phyloP scores from a whole-genome alignment of 2,329 filamentous ascomycete species.

The Cladosporium colombiae region DNA sequence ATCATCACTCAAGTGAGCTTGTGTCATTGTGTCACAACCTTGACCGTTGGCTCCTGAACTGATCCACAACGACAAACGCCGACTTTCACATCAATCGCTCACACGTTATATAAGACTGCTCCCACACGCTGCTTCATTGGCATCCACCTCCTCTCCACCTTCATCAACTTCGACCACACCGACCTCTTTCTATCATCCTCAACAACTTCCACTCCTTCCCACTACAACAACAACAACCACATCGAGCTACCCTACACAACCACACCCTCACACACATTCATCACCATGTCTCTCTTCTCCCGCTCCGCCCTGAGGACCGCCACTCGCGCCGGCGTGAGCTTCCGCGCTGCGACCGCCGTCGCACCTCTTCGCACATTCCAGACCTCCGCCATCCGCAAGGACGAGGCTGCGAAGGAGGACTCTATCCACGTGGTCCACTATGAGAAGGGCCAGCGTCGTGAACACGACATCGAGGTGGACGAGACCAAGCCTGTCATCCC shows the following conservation, averaged over 20 bases:
- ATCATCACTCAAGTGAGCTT: conserved; percentile 11
- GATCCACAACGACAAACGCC: conserved; percentile 8
- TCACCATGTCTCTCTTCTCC: conserved; percentile 23
- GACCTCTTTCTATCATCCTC: background rate
- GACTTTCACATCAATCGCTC: conserved; percentile 2
- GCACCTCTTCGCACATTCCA: conserved; percentile 26
- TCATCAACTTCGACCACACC: background rate
- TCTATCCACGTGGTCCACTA: conserved; percentile 36
- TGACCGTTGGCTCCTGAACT: background rate
- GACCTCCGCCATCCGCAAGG: conserved; percentile 25
- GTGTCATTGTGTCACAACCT: background rate
- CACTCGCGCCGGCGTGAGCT: conserved; percentile 13
- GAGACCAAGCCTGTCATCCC: conserved; percentile 36
- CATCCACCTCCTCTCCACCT: background rate
- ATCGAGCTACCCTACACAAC: background rate
- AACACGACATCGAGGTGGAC: conserved; percentile 33
- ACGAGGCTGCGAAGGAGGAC: conserved; percentile 27
- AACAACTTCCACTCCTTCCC: background rate
- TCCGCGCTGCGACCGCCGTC: conserved; percentile 17
- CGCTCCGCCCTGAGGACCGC: conserved; percentile 20
- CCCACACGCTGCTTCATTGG: background rate
- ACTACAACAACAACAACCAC: background rate
- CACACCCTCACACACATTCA: background rate
- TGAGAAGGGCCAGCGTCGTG: conserved; percentile 34
- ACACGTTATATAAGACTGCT: background rate